These are phyloP conservation scores for Schizochytrium sp. DNA, from an alignment of 108 stramenopile species.

Conservation along the genomic window DNA sequence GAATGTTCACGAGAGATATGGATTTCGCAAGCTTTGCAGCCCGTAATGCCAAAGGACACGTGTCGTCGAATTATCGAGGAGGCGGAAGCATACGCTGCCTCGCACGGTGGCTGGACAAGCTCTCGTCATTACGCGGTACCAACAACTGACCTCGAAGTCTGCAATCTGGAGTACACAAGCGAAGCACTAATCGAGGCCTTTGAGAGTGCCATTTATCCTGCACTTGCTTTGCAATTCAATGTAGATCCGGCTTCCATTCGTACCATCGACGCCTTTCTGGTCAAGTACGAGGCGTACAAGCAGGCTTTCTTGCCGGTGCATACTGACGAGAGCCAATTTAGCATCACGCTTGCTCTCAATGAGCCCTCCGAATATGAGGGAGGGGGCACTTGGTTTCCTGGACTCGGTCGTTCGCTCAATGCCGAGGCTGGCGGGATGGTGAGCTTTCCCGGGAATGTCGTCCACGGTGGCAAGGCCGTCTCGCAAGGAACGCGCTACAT, in stretches of 20 bases:
- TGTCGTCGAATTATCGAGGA: not conserved
- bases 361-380: not conserved
- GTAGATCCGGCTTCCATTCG: not conserved
- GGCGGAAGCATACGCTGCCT: not conserved
- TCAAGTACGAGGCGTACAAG: not conserved
- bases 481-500: not conserved
- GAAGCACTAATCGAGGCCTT: not conserved
- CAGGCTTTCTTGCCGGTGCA: not conserved
- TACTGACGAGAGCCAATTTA: not conserved
- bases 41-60: not conserved
- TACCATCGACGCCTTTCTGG: not conserved
- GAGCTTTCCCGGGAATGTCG: not conserved
- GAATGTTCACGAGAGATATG: not conserved
- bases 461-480: not conserved
- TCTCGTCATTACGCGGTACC: not conserved
- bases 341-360: not conserved
- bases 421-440: not conserved
- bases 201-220: not conserved
- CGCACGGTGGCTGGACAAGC: not conserved
- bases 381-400: not conserved
- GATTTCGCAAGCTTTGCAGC: not conserved
- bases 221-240: not conserved
- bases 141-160: not conserved
- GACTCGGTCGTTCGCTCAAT: not conserved
- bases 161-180: not conserved